These are phyloP conservation scores for Plasmodium berghei DNA, from an alignment of 169 alveolate species.

Conservation along the genomic window DNA sequence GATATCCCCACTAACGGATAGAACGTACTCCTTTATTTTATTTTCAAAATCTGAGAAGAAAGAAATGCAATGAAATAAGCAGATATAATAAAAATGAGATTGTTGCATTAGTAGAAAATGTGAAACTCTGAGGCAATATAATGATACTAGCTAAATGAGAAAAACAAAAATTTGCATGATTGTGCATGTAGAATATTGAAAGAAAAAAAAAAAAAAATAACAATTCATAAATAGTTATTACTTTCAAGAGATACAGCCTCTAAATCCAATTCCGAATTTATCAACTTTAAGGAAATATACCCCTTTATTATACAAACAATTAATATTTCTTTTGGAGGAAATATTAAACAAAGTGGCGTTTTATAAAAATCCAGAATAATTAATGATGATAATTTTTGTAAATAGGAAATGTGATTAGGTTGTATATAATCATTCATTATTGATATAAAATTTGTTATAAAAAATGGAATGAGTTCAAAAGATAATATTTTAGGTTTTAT, in stretches of 20 bases:
- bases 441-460: background rate
- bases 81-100: background rate
- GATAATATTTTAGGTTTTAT: slow-evolving; percentile 38
- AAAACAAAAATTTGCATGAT: too few relatives aligned
- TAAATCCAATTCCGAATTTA: slow-evolving; percentile 7
- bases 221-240: background rate
- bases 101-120: too few relatives aligned
- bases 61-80: background rate
- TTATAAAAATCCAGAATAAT: slow-evolving; percentile 33
- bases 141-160: too few relatives aligned
- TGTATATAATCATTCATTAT: slow-evolving; percentile 27
- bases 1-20: slow-evolving; percentile 18
- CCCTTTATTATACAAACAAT: slow-evolving; percentile 28
- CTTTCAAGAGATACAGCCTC: slow-evolving; percentile 17
- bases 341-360: slow-evolving; percentile 46
- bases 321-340: slow-evolving; percentile 49
- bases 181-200: too few relatives aligned
- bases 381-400: slow-evolving; percentile 35
- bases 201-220: too few relatives aligned
- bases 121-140: too few relatives aligned
- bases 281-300: slow-evolving; percentile 28
- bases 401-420: background rate
- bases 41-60: slow-evolving; percentile 32
- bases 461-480: slow-evolving; percentile 35
- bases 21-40: slow-evolving; percentile 8